Evolutionary conservation across 148 eudicot species (phyloP).

Genomic region (Chenopodium album): DNA sequence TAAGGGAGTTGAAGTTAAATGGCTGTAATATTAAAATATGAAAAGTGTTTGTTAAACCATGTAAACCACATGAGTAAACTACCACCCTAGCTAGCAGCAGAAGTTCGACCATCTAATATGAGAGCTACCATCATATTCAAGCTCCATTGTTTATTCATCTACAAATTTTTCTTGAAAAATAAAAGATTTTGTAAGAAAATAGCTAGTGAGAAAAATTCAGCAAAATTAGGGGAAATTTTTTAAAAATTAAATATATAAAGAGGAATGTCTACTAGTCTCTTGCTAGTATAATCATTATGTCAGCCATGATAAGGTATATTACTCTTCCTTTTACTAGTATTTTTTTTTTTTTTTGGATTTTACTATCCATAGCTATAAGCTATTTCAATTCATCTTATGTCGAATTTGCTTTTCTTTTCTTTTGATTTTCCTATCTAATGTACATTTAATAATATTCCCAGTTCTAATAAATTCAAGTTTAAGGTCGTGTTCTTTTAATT

Average conservation of each 20-base stretch:
- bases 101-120: conserved; percentile 26
- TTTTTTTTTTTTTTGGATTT: background rate
- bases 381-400: background rate
- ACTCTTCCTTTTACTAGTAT: background rate
- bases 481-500: background rate
- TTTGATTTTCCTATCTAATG: background rate
- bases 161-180: conserved; percentile 4
- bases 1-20: background rate
- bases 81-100: conserved; percentile 36
- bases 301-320: conserved; percentile 2
- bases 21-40: background rate
- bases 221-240: background rate
- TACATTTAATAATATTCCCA: too few species aligned
- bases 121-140: background rate
- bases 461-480: background rate
- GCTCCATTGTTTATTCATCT: conserved; percentile 8
- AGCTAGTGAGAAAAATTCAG: background rate
- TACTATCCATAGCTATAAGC: too few species aligned
- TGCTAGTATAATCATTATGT: background rate
- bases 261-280: background rate
- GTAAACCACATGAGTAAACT: conserved; percentile 62
- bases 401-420: background rate
- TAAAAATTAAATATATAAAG: background rate
- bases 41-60: conserved; percentile 53
- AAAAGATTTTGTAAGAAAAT: background rate